Evolutionary conservation across 1,284 basidiomycete genomes (phyloP).

Genomic region (Entoloma clypeatum): DNA sequence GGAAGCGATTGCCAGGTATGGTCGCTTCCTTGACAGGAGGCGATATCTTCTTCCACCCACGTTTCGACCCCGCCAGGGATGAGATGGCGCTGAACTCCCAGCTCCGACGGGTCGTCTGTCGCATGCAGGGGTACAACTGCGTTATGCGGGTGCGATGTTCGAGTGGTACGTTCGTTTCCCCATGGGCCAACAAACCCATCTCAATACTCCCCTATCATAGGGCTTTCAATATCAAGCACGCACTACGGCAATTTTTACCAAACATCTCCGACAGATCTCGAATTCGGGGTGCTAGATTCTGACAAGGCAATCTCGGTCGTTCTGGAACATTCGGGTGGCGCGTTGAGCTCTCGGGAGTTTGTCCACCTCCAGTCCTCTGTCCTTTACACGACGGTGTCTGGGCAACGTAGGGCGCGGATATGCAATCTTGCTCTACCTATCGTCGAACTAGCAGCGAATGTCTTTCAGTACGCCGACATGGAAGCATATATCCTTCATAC

Average conservation of each 20-base stretch:
- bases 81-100: constrained; percentile 67
- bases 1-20: constrained; percentile 42
- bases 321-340: constrained; percentile 56
- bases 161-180: constrained; percentile 51
- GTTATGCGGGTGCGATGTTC: constrained; percentile 85
- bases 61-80: constrained; percentile 77
- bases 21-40: constrained; percentile 85
- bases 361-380: constrained; percentile 90
- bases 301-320: constrained; percentile 74
- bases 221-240: constrained; percentile 61
- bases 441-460: constrained; percentile 82
- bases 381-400: constrained; percentile 80
- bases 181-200: constrained; percentile 2
- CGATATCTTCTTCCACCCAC: constrained; percentile 89
- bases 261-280: constrained; percentile 72
- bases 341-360: constrained; percentile 73
- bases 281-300: constrained; percentile 79
- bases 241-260: constrained; percentile 85
- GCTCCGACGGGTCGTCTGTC: constrained; percentile 64
- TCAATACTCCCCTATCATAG: constrained; percentile 34
- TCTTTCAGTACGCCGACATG: constrained; percentile 92
- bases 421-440: constrained; percentile 85
- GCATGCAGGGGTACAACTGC: constrained; percentile 81
- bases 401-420: constrained; percentile 82
- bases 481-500: constrained; percentile 79